Evolutionary conservation across 129 eudicot species (phyloP).

Genomic region (Lonicera japonica): DNA sequence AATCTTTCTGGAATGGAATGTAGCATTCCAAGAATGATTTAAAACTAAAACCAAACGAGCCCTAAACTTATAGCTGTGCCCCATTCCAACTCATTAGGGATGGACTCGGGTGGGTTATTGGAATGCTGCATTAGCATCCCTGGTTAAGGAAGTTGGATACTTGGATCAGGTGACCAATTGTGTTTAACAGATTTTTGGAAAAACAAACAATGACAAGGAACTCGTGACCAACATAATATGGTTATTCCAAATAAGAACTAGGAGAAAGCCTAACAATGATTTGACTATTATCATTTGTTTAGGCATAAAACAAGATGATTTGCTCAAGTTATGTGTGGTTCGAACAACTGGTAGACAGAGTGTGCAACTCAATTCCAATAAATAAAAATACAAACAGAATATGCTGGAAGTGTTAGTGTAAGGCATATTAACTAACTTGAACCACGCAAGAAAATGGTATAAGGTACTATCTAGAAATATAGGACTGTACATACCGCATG

Average conservation of each 20-base stretch:
- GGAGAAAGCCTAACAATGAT: not conserved
- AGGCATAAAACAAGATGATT: not conserved
- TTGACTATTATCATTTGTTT: not conserved
- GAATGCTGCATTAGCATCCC: too few relatives aligned
- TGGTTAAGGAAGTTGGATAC: too few relatives aligned
- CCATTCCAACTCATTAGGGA: too few relatives aligned
- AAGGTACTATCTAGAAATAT: not conserved
- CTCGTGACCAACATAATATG: not conserved
- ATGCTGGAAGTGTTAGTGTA: not conserved
- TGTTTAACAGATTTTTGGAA: not conserved
- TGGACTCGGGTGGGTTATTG: too few relatives aligned
- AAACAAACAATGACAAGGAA: not conserved
- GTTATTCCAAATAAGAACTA: not conserved
- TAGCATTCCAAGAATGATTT: too few relatives aligned
- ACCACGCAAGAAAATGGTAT: not conserved
- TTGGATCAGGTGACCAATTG: not conserved
- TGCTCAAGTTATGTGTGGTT: not conserved
- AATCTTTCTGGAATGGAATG: too few relatives aligned
- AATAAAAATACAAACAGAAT: not conserved
- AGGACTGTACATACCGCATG: slow-evolving; percentile 57
- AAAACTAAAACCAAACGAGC: too few relatives aligned
- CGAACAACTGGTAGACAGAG: not conserved
- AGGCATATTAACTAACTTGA: not conserved
- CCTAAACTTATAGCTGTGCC: too few relatives aligned
- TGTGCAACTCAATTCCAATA: not conserved